Conservation (phyloP, 768 basidiomycete species). For the Tephrocybe sp. region DNA sequence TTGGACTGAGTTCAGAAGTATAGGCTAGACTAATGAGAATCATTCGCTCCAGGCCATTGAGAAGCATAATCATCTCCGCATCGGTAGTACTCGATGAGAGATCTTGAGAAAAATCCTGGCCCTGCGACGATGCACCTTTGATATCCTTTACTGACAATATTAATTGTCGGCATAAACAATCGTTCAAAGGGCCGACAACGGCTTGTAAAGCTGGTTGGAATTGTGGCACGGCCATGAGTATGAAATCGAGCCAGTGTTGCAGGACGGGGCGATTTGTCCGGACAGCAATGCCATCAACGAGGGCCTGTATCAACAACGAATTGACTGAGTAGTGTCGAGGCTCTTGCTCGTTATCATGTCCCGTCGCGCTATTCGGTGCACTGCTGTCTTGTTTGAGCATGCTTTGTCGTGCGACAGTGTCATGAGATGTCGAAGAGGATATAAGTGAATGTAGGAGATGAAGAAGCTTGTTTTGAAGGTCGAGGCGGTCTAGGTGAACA, state of each 20-base stretch:
- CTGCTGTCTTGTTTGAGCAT: constrained; percentile 29
- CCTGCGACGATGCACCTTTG: constrained; percentile 38
- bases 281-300: constrained; percentile 77
- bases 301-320: constrained; percentile 71
- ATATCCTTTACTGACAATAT: constrained; percentile 56
- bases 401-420: constrained; percentile 28
- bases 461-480: constrained; percentile 91
- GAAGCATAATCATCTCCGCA: constrained; percentile 80
- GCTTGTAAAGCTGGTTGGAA: constrained; percentile 72
- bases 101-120: constrained; percentile 39
- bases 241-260: constrained; percentile 97
- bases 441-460: constrained; percentile 88
- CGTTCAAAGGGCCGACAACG: constrained; percentile 72
- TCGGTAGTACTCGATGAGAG: constrained; percentile 61
- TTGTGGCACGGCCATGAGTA: constrained; percentile 87
- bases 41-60: constrained; percentile 83
- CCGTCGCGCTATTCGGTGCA: constrained; percentile 30
- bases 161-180: constrained; percentile 77
- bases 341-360: constrained; percentile 32
- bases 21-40: constrained; percentile 72
- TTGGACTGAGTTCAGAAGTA: constrained; percentile 43
- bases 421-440: constrained; percentile 52
- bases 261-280: constrained; percentile 74
- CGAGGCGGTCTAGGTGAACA: constrained; percentile 68
- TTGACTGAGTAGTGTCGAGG: constrained; percentile 51